Percentiles rank a stretch among this genome's conserved stretches.
phyloP scores from a whole-genome alignment of 768 basidiomycete species.

The Tulasnella sp. region DNA sequence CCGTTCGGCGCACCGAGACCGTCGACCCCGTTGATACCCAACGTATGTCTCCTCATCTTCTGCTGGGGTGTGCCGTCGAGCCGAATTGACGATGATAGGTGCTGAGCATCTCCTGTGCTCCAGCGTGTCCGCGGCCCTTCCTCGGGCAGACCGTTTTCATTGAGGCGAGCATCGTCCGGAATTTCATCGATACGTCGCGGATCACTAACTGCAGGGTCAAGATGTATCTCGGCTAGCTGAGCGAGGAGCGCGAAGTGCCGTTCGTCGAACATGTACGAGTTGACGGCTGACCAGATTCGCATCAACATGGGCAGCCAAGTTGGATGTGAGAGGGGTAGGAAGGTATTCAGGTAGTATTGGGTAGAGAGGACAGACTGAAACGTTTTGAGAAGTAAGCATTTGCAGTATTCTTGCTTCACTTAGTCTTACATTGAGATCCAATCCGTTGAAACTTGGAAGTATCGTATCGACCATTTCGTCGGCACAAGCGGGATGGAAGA shows the following conservation, averaged over 20 bases:
- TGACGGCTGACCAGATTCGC: constrained; percentile 62
- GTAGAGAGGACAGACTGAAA: constrained; percentile 59
- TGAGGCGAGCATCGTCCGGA: constrained; percentile 56
- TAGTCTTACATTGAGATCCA: constrained; percentile 52
- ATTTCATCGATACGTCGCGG: constrained; percentile 37
- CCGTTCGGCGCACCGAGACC: constrained; percentile 14
- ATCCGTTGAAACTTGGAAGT: constrained; percentile 66
- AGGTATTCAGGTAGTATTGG: constrained; percentile 77
- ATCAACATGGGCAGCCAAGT: constrained; percentile 64
- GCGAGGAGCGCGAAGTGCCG: constrained; percentile 62
- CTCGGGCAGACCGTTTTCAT: constrained; percentile 18
- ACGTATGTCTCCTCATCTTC: neutral
- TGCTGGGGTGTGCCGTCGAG: neutral
- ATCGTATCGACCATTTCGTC: constrained; percentile 84
- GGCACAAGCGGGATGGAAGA: constrained; percentile 81
- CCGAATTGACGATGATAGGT: neutral
- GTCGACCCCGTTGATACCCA: neutral
- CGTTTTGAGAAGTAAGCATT: constrained; percentile 10
- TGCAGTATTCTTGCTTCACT: neutral
- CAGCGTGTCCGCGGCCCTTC: constrained; percentile 7
- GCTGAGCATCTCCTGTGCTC: neutral
- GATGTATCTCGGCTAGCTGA: constrained; percentile 58
- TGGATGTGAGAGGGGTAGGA: constrained; percentile 75
- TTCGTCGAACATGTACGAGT: constrained; percentile 42
- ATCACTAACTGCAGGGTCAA: constrained; percentile 54